Percentiles rank a stretch among this genome's conserved stretches.
Conservation (phyloP, 1,284 basidiomycete genomes). For the Kwoniella shivajii region DNA sequence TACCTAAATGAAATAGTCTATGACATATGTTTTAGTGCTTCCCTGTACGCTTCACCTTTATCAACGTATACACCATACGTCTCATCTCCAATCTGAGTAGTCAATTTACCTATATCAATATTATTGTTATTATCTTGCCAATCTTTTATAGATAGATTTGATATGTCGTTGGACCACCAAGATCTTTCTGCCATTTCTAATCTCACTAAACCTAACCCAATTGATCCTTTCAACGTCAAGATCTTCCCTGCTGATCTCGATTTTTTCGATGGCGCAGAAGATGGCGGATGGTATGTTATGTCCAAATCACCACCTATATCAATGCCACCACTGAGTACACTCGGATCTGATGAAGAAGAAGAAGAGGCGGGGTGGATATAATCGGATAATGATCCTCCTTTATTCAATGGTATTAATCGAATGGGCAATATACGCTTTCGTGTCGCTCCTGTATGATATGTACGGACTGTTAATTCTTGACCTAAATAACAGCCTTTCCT, state of each 20-base stretch:
- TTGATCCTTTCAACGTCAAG: constrained; percentile 29
- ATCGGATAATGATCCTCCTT: constrained; percentile 1
- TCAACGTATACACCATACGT: constrained; percentile 40
- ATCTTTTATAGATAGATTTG: constrained; percentile 10
- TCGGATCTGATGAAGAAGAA: background rate
- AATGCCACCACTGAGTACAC: background rate
- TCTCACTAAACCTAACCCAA: constrained; percentile 50
- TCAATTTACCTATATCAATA: constrained; percentile 23
- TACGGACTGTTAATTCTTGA: constrained; percentile 94
- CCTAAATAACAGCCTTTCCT: constrained; percentile 98
- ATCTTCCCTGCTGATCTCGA: constrained; percentile 48
- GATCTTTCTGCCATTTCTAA: constrained; percentile 50
- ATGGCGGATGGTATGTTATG: constrained; percentile 41
- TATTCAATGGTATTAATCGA: constrained; percentile 36
- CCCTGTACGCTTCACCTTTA: constrained; percentile 44
- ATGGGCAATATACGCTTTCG: constrained; percentile 90
- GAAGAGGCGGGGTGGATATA: background rate
- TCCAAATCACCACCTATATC: constrained; percentile 21
- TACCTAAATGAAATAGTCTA: no score
- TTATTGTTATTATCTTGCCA: constrained; percentile 25
- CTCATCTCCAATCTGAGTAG: constrained; percentile 29
- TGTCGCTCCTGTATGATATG: constrained; percentile 90
- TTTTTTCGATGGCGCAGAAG: constrained; percentile 38
- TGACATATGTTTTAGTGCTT: constrained; percentile 18
- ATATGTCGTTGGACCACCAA: constrained; percentile 29